phyloP scores from a whole-genome alignment of 371 early-diverging fungal species.

The Paraphysoderma sedebokerense region DNA sequence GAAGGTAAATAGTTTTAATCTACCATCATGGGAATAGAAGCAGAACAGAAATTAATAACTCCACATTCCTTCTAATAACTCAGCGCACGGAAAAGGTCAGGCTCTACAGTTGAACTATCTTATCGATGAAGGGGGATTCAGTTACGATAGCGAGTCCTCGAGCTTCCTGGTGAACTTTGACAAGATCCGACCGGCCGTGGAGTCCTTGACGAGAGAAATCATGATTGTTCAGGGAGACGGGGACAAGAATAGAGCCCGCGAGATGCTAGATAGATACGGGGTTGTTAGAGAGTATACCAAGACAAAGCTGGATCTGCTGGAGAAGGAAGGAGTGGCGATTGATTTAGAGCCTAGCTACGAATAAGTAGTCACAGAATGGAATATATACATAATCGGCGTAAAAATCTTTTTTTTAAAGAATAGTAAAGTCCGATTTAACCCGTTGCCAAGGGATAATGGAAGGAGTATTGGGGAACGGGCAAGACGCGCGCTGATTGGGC shows the following conservation, averaged over 20 bases:
- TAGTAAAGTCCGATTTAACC: too few relatives aligned
- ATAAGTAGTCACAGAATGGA: too few relatives aligned
- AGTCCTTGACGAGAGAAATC: constrained; percentile 43
- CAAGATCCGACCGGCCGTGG: constrained; percentile 40
- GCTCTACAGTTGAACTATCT: constrained; percentile 44
- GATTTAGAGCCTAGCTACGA: too few relatives aligned
- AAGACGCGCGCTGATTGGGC: too few relatives aligned
- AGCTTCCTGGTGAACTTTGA: constrained; percentile 47
- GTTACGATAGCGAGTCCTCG: constrained; percentile 17
- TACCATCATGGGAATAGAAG: constrained; percentile 21
- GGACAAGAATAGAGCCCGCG: constrained; percentile 40
- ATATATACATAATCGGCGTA: too few relatives aligned
- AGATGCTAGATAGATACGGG: constrained; percentile 43
- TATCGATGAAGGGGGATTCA: constrained; percentile 47
- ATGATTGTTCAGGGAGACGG: constrained; percentile 64
- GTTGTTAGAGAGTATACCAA: constrained; percentile 24
- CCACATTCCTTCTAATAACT: too few relatives aligned
- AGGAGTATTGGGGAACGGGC: too few relatives aligned
- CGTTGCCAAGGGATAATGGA: too few relatives aligned
- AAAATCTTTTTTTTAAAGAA: too few relatives aligned
- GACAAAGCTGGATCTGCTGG: constrained; percentile 33
- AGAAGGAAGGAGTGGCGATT: too few relatives aligned
- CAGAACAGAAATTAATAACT: too few relatives aligned
- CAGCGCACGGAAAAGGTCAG: not conserved
- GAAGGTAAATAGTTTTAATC: constrained; percentile 65